A percentile compares a stretch with the other conserved stretches of the same genome.
phyloP scores from a whole-genome alignment of 1,284 basidiomycete species.

The Blastosporella zonata region DNA sequence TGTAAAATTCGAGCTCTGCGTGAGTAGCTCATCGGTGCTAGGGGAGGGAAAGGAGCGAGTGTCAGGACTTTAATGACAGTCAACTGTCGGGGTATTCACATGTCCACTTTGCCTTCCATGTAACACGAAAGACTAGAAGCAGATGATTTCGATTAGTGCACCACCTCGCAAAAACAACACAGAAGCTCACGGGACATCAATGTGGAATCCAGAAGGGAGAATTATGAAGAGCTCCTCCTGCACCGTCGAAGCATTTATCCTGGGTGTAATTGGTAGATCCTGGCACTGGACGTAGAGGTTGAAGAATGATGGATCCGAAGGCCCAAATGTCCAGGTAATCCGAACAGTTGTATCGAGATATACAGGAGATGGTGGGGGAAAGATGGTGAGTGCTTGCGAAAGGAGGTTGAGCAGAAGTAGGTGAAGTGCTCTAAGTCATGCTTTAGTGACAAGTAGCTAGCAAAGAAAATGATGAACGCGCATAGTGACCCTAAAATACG shows the following conservation, averaged over 20 bases:
- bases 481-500: no score
- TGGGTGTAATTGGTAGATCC: not conserved
- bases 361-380: slow-evolving; percentile 2
- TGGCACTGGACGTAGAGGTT: not conserved
- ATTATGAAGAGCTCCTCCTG: not conserved
- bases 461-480: no score
- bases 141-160: not conserved
- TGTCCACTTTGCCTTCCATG: not conserved
- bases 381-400: not conserved
- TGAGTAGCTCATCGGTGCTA: not conserved
- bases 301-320: slow-evolving; percentile 3
- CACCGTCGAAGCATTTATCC: slow-evolving; percentile 1
- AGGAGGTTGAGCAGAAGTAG: not conserved
- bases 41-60: not conserved
- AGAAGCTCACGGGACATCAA: not conserved
- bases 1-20: slow-evolving; percentile 1
- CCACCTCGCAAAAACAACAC: not conserved
- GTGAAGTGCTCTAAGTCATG: not conserved
- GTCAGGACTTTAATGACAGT: not conserved
- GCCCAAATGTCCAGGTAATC: slow-evolving; percentile 2
- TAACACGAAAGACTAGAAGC: not conserved
- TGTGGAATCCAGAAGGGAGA: slow-evolving; percentile 10
- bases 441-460: not conserved
- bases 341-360: slow-evolving; percentile 3
- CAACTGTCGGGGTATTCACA: not conserved